Base-by-base conservation (phyloP, 1,139 yeast species). In the Yamadazyma pseudoaaseri region DNA sequence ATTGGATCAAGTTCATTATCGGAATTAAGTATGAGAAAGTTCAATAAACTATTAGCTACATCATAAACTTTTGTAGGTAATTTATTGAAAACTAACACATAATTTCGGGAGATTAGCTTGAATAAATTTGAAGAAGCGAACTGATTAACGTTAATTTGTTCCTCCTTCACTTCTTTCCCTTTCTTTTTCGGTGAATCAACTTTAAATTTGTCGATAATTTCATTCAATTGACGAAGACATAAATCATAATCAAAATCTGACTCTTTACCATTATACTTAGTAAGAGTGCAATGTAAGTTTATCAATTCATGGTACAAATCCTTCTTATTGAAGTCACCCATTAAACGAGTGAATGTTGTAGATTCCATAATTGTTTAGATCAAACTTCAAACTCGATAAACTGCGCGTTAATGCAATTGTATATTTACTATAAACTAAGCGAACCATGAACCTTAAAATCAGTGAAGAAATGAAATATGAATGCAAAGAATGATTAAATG, bases 61-160 rank as follows among this genome's bases (percentile, higher is more conserved):
- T 70, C 75, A 44, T 62, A 64, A 3, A 59, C 52, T 36, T 65
- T 66, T n/a, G 60, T 58, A 1, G 73, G 61, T 14, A 63, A 44
- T 16, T 58, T 50, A 7, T 52, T 49, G 29, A 69, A 54, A 2
- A 64, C 56, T 29, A 54, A 16, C 4, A 57, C 50, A 29, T 61
- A 42, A 35, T 56, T 60, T 29, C 60, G 45, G 1, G 74, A 60
- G 4, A 63, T 43, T 13, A 68, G 43, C 27, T 59, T 57, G 44
- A 52, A 57, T 20, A 60, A 30, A 39, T 60, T 60, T 14, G 45
- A 34, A 1, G 68, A 60, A 13, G 23, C 18, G 11, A 39, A 37
- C 4, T 9, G 11, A 13, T 27, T 34, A 2, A 33, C 26, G 20
- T 33, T 35, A 7, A 16, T 18, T 11, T 16, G 23, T 12, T 12